Evolutionary conservation across 352 stramenopile species (phyloP), one percentile per base, ranked within the genome.

Genomic region (Phytophthora meadii): DNA sequence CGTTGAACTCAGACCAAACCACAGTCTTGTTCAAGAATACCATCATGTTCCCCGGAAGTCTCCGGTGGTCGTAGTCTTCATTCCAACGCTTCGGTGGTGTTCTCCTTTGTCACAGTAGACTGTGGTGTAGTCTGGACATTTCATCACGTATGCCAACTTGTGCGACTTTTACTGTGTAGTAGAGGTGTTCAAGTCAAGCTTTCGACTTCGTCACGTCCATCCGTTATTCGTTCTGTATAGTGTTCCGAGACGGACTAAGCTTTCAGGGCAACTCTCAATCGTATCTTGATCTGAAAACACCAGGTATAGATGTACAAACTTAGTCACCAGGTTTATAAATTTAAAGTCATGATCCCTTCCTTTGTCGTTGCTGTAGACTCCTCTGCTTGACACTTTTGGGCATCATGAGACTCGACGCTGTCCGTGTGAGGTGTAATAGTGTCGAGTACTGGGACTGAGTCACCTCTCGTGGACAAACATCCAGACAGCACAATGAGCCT

Each of bases 361-460:
- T 36, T 8, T 58, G 49, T 17, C 52, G 40, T 12, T n/a, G 39
- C 22, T 55, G 62, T 10, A 67, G 44, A 17, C 25, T 36, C 5
- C 37, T 27, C 7, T 14, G n/a, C 44, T 65, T 19, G 27, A n/a
- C 14, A 22, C 52, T 46, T 17, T 73, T 68, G 4, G 32, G 1
- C 19, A 37, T 30, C 12, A 77, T 59, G 41, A 77, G 44, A 11
- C 12, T 47, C 6, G 44, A 53, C 14, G 57, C 61, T 11, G 64
- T 76, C 3, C 53, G 41, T 8, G 70, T 64, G n/a, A 78, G 66
- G 19, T 68, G 50, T 36, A 58, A 32, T 11, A 73, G 61, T 17
- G 53, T 65, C 27, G 57, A 77, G 41, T 77, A 80, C 61, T 80
- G 68, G 12, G 68, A 67, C 59, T 70, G 68, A 4, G 72, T 75